Evolutionary conservation across 495 filamentous ascomycete genomes (phyloP).

Genomic region (Corynascus novoguineensis): DNA sequence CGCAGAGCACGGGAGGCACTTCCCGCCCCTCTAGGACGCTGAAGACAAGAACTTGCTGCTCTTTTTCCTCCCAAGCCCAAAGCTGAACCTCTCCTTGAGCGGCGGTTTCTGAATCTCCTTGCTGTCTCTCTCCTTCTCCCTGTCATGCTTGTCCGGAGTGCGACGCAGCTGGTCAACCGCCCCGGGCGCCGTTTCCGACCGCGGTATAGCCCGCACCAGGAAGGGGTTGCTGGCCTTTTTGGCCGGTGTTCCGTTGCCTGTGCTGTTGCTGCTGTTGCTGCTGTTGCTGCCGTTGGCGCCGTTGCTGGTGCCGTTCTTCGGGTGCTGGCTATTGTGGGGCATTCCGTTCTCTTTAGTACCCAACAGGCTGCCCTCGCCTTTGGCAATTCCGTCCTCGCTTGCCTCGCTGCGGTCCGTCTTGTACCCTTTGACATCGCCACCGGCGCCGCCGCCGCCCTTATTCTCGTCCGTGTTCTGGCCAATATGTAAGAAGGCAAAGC

Average conservation of each 20-base stretch:
- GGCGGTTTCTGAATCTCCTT: conserved; percentile 10
- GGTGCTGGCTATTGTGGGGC: not conserved
- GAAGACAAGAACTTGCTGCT: conserved; percentile 39
- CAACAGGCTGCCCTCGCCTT: conserved; percentile 12
- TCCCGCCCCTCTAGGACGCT: conserved; percentile 13
- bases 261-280: conserved; percentile 6
- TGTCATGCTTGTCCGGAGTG: conserved; percentile 1
- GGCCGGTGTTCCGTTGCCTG: not conserved
- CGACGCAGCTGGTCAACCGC: conserved; percentile 1
- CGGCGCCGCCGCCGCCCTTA: conserved; percentile 25
- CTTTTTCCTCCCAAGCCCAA: conserved; percentile 57
- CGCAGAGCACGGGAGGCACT: not conserved
- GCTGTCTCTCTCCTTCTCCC: conserved; percentile 8
- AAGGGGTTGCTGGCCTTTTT: too few relatives aligned
- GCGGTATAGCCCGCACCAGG: conserved; percentile 12
- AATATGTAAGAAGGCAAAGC: conserved; percentile 43
- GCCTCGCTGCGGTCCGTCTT: conserved; percentile 13
- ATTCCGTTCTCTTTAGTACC: conserved; percentile 3
- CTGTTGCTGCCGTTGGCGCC: too few relatives aligned
- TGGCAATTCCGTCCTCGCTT: conserved; percentile 16
- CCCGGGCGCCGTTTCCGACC: conserved; percentile 7
- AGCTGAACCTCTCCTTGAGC: conserved; percentile 51
- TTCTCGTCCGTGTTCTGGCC: conserved; percentile 29
- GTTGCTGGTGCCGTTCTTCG: not conserved
- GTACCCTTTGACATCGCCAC: not conserved